A percentile compares a stretch with the other conserved stretches of the same genome.
Conservation (phyloP, 2,329 filamentous ascomycete genomes). For the Diaporthe australafricana region DNA sequence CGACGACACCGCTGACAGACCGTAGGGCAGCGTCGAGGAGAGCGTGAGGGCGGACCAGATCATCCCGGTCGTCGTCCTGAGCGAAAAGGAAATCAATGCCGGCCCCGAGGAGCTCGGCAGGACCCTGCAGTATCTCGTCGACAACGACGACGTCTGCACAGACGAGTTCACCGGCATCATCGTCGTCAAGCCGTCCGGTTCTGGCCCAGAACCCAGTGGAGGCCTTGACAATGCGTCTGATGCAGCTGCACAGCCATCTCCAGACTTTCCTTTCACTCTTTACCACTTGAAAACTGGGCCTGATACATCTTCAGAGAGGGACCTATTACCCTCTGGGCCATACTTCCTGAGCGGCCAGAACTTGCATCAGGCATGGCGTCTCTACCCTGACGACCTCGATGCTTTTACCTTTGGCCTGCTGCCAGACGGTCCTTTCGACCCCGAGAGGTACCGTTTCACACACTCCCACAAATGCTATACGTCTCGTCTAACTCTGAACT, state of each 20-base stretch:
- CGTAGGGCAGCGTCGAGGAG: slow-evolving; percentile 54
- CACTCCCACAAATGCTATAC: not conserved
- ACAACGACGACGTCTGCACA: slow-evolving; percentile 53
- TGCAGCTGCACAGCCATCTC: not conserved
- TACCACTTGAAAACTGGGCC: slow-evolving; percentile 16
- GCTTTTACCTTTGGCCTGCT: slow-evolving; percentile 53
- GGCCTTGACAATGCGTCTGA: not conserved
- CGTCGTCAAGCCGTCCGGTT: slow-evolving; percentile 50
- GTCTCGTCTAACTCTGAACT: not conserved
- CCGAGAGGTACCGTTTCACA: slow-evolving; percentile 11
- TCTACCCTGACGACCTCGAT: slow-evolving; percentile 52
- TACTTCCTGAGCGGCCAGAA: slow-evolving; percentile 56
- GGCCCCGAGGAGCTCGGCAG: slow-evolving; percentile 47
- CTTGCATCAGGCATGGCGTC: slow-evolving; percentile 53
- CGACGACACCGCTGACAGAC: not conserved
- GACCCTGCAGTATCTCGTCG: slow-evolving; percentile 47
- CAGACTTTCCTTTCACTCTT: slow-evolving; percentile 11
- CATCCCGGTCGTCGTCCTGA: slow-evolving; percentile 54
- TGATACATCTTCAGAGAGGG: not conserved
- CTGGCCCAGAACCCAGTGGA: slow-evolving; percentile 29
- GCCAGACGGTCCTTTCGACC: slow-evolving; percentile 46
- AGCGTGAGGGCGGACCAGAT: slow-evolving; percentile 54
- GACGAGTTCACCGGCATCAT: slow-evolving; percentile 53
- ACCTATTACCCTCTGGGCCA: slow-evolving; percentile 51
- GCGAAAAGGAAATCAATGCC: slow-evolving; percentile 50